phyloP scores from a whole-genome alignment of 1,284 basidiomycete species.

The Malassezia yamatoensis region DNA sequence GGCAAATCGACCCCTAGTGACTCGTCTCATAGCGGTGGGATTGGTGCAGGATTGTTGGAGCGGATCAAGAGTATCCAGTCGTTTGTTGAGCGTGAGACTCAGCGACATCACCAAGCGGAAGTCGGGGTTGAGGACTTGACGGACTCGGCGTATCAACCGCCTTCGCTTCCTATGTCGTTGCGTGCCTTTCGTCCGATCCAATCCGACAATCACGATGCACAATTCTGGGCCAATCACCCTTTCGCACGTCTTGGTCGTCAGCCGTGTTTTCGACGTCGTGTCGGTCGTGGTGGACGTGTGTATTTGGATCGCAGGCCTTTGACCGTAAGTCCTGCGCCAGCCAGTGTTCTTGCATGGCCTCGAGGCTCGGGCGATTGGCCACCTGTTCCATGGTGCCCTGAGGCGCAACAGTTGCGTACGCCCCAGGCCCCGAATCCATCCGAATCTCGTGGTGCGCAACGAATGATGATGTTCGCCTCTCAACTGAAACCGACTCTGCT shows the following conservation, averaged over 20 bases:
- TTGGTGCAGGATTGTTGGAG: constrained; percentile 40
- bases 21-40: constrained; percentile 57
- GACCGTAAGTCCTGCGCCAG: constrained; percentile 38
- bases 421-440: too few relatives aligned
- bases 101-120: constrained; percentile 33
- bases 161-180: constrained; percentile 26
- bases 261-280: constrained; percentile 41
- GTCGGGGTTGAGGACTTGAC: constrained; percentile 43
- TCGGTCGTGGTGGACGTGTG: constrained; percentile 44
- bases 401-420: not conserved
- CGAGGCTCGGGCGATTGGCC: constrained; percentile 9
- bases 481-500: constrained; percentile 9
- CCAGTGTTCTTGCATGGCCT: constrained; percentile 39
- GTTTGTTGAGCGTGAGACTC: constrained; percentile 43
- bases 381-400: not conserved
- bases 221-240: constrained; percentile 19
- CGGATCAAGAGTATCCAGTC: constrained; percentile 39
- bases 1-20: constrained; percentile 8
- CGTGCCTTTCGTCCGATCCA: constrained; percentile 43
- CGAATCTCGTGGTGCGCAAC: constrained; percentile 5
- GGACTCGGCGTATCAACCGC: constrained; percentile 41
- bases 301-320: constrained; percentile 41
- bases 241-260: constrained; percentile 34
- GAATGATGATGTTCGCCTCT: constrained; percentile 8
- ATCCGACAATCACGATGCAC: constrained; percentile 23